Evolutionary conservation across 1,284 basidiomycete species (phyloP), one percentile per base, ranked within the genome.

Genomic region (Sanghuangporus weigelae): DNA sequence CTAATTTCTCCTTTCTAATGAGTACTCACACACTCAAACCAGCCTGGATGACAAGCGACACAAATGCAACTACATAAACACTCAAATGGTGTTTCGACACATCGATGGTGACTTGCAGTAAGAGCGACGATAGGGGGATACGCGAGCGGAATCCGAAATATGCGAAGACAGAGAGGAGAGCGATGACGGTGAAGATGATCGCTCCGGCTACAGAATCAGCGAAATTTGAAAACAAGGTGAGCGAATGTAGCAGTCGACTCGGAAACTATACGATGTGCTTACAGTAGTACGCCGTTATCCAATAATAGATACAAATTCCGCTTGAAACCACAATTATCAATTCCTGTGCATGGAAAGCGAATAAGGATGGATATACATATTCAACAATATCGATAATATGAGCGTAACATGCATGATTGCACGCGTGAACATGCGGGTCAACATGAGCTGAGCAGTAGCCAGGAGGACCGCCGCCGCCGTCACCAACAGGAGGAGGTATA

Each of bases 51-150:
- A 93, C 68, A 8, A 94, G 77, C 1, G 89, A 86, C 39, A 81
- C 67, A 67, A 95, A 83, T 1, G 89, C 89, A 14, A 94, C 89
- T n/a, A 85, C 76, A 71, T 92, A 95, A 26, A 94, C 91, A 53
- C 85, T 87, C 63, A 81, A 84, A 74, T 95, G 90, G 69, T 92
- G 89, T 71, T 93, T 93, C 51, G 89, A 83, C 46, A 93, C 82
- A 69, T 93, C 91, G 78, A 94, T 91, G 2, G 89, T 85, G 31
- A 92, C 87, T 73, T 94, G 89, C 2, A 95, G 80, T 6, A 95
- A 80, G 7, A 94, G 75, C 19, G 87, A 85, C 2, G 90, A 88
- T 2, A 96, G 77, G 0, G 92, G 92, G 62, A 96, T 95, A 26
- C 92, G 82, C 5, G 83, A 80, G 50, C 81, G 80, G 73, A 84